Conservation (phyloP, 2,329 filamentous ascomycete species). For the Pseudogymnoascus sp. region DNA sequence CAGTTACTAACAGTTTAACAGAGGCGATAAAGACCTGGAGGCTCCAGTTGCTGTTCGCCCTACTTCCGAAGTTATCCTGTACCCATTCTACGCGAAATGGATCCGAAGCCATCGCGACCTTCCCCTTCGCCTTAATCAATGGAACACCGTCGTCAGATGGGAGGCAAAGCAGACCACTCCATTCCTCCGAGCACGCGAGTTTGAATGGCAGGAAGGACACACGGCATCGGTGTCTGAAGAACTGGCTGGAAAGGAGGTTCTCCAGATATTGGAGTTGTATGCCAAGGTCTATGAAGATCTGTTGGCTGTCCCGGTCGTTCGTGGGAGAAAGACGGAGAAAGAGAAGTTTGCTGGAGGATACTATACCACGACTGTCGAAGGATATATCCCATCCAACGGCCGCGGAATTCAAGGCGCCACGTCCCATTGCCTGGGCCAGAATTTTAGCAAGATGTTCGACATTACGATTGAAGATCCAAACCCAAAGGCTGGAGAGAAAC, state of each 20-base stretch:
- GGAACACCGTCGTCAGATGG: slow-evolving; percentile 92
- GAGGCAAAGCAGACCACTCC: slow-evolving; percentile 89
- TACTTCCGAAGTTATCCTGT: slow-evolving; percentile 76
- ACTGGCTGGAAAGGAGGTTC: slow-evolving; percentile 73
- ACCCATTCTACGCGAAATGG: slow-evolving; percentile 93
- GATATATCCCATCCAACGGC: slow-evolving; percentile 91
- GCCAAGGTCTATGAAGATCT: slow-evolving; percentile 87
- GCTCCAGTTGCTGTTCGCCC: slow-evolving; percentile 61
- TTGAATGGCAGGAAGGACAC: slow-evolving; percentile 85
- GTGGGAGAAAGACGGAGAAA: slow-evolving; percentile 89
- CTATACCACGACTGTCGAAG: slow-evolving; percentile 95
- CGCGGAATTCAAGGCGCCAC: slow-evolving; percentile 95
- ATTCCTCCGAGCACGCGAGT: slow-evolving; percentile 88
- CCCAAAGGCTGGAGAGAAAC: slow-evolving; percentile 61
- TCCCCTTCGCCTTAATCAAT: slow-evolving; percentile 90
- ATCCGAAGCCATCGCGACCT: slow-evolving; percentile 94
- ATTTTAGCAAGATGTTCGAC: slow-evolving; percentile 99
- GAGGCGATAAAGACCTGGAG: slow-evolving; percentile 87
- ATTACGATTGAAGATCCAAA: slow-evolving; percentile 92
- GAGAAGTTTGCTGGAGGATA: slow-evolving; percentile 96
- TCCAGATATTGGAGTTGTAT: slow-evolving; percentile 90
- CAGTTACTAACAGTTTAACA: slow-evolving; percentile 31
- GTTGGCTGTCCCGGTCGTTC: slow-evolving; percentile 88
- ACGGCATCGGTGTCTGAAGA: slow-evolving; percentile 82
- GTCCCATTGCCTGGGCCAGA: slow-evolving; percentile 84